Base-by-base conservation (phyloP, 1,284 basidiomycete species). In the Marasmius tenuissimus region DNA sequence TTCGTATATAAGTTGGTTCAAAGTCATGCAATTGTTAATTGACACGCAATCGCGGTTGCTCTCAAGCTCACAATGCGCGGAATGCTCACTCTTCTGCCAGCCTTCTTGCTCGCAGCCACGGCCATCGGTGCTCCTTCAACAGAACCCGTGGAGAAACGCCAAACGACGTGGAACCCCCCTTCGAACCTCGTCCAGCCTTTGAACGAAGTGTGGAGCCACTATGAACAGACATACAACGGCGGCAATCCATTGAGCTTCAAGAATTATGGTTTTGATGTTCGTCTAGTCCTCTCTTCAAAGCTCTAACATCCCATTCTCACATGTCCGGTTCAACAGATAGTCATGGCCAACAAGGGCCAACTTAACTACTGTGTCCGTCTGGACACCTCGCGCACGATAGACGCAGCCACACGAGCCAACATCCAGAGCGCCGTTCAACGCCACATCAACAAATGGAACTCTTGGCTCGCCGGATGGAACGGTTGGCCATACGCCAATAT, bases 321-420 rank as follows among this genome's bases (percentile, higher is more conserved):
- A 4, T 8, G 11, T 14, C 27, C 51, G 49, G 40, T 42, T n/a
- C 3, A 42, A 60, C 38, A 60, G 34, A 61, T 62, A 59, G 45
- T 64, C 52, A 59, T 64, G n/a, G 61, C 63, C 6, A 52, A 56
- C 42, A 51, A 59, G 20, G 63, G 63, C 16, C 39, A 54, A 33
- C 33, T 61, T 61, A 63, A 65, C 49, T 54, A 59, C 45, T 65
- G 61, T 35, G 61, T 65, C 20, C 61, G 63, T 22, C 63, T 57
- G 58, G 61, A 63, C 39, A 56, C 57, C 40, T 37, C 51, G 20
- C 14, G 37, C 8, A 55, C 57, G 10, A 45, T 57, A n/a, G 40
- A 57, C 22, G 57, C 37, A 35, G 61, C 61, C 16, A 33, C 53
- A 16, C 57, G 63, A 7, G 52, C 57, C 27, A 52, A 53, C 11